These are phyloP conservation scores for Camellia japonica DNA, from an alignment of 148 eudicot genomes.

Conservation along the genomic window DNA sequence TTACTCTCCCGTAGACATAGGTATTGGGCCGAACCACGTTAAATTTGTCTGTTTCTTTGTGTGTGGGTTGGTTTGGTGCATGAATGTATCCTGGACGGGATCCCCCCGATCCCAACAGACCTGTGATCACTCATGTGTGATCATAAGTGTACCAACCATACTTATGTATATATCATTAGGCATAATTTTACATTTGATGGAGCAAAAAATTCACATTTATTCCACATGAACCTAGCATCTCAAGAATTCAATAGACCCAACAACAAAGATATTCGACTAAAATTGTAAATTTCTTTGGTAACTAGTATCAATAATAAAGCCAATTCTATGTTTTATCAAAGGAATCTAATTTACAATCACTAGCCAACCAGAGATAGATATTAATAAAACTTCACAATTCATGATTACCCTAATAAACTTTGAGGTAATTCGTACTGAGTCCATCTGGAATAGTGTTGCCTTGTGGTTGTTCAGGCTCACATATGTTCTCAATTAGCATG, in stretches of 20 bases:
- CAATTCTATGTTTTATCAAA: background rate
- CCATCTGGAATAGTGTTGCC: conserved; percentile 36
- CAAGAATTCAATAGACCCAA: background rate
- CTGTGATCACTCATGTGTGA: background rate
- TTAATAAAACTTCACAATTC: no score
- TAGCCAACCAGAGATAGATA: background rate
- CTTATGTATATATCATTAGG: background rate
- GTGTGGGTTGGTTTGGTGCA: no score
- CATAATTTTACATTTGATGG: background rate
- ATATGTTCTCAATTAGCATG: conserved; percentile 64
- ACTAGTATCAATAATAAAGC: background rate
- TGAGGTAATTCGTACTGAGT: conserved; percentile 62
- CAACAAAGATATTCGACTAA: background rate
- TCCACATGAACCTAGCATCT: background rate
- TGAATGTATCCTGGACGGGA: no score
- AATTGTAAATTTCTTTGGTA: background rate
- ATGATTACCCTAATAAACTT: conserved; percentile 59
- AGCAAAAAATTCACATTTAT: background rate
- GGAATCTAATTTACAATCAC: background rate
- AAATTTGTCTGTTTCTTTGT: no score
- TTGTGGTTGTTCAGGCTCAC: conserved; percentile 21
- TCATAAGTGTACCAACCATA: background rate
- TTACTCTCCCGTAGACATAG: no score
- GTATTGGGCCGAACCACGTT: no score
- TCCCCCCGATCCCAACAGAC: no score